Evolutionary conservation across 345 rosid genomes (phyloP).

Genomic region (Aurinia saxatilis): DNA sequence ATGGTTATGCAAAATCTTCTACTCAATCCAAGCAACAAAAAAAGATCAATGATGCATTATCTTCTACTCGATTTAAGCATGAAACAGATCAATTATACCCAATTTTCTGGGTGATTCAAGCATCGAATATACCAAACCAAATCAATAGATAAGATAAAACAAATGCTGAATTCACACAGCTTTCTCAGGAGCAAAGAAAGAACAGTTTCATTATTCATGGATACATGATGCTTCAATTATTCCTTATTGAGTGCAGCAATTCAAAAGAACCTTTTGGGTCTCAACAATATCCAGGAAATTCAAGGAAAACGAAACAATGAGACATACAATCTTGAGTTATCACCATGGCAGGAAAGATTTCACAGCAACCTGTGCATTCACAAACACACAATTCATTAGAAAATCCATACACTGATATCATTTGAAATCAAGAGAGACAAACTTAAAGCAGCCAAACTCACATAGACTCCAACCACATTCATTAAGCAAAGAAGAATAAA

Average conservation of each 20-base stretch:
- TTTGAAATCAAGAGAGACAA: not conserved
- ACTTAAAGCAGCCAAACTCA: not conserved
- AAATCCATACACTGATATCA: not conserved
- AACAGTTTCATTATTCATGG: conserved; percentile 16
- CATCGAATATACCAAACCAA: not conserved
- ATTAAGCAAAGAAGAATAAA: not conserved
- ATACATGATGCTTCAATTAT: conserved; percentile 19
- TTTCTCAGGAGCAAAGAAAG: not conserved
- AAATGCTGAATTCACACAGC: not conserved
- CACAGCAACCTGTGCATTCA: conserved; percentile 16
- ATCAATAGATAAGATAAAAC: not conserved
- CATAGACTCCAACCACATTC: too few relatives aligned
- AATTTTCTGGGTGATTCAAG: not conserved
- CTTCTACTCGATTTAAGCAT: not conserved
- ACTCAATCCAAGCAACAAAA: not conserved
- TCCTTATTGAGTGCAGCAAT: conserved; percentile 1
- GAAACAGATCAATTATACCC: not conserved
- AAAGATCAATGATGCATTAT: not conserved
- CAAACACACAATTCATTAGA: conserved; percentile 8
- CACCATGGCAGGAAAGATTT: conserved; percentile 19
- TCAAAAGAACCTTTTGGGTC: conserved; percentile 8
- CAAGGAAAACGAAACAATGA: conserved; percentile 4
- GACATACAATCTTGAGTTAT: conserved; percentile 21
- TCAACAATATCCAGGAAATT: conserved; percentile 15
- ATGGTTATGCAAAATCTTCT: not conserved